Conservation (phyloP, 305 asterid species). For the Nicotiana rustica region DNA sequence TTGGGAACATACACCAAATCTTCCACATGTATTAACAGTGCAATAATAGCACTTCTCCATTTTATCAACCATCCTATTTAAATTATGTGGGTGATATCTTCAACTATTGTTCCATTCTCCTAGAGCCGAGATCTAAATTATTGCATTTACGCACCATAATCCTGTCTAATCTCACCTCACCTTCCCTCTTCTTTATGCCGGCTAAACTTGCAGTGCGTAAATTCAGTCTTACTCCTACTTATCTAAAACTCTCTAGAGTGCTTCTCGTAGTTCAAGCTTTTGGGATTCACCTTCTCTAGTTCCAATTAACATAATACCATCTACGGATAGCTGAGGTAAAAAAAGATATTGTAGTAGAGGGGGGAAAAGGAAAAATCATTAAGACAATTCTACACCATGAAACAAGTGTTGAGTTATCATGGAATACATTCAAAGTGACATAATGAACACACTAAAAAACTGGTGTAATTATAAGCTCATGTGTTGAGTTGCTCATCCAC, state of each 20-base stretch:
- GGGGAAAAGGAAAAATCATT: background rate
- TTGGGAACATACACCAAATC: too few relatives aligned
- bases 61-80: background rate
- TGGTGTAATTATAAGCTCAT: background rate
- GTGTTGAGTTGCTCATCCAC: background rate
- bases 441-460: background rate
- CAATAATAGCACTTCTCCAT: background rate
- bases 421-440: background rate
- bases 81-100: background rate
- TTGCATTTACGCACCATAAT: background rate
- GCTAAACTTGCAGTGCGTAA: background rate
- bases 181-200: background rate
- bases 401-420: background rate
- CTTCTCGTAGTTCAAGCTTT: background rate
- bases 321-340: background rate
- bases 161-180: background rate
- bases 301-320: background rate
- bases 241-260: background rate
- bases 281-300: background rate
- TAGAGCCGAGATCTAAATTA: background rate
- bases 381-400: background rate
- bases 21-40: too few relatives aligned
- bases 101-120: background rate
- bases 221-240: background rate
- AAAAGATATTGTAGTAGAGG: background rate